Percentiles rank a stretch among this genome's conserved stretches.
phyloP scores from a whole-genome alignment of 805 yeast species.

The Candida palmyrensis region DNA sequence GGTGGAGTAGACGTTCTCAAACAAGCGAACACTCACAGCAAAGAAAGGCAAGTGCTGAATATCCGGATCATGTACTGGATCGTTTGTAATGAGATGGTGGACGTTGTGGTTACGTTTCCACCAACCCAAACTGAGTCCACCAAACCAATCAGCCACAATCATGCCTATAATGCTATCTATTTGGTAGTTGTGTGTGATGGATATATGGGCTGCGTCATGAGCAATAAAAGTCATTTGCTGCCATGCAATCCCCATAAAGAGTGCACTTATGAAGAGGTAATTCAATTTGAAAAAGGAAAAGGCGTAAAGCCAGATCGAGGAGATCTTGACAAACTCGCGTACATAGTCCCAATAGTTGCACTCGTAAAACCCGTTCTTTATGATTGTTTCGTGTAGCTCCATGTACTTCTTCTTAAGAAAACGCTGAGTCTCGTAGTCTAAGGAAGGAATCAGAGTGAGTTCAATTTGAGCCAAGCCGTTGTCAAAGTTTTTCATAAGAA shows the following conservation, averaged over 20 bases:
- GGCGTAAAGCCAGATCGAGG: slow-evolving; percentile 46
- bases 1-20: slow-evolving; percentile 70
- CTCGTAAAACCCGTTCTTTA: slow-evolving; percentile 56
- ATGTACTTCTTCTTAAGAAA: slow-evolving; percentile 53
- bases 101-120: slow-evolving; percentile 93
- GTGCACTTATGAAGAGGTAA: slow-evolving; percentile 53
- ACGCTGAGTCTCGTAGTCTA: slow-evolving; percentile 66
- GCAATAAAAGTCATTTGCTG: slow-evolving; percentile 85
- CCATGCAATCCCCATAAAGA: slow-evolving; percentile 73
- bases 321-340: slow-evolving; percentile 62
- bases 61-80: slow-evolving; percentile 92
- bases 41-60: slow-evolving; percentile 90
- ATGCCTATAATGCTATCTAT: slow-evolving; percentile 72
- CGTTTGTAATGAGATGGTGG: slow-evolving; percentile 89
- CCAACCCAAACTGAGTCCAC: slow-evolving; percentile 92
- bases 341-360: slow-evolving; percentile 72
- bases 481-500: slow-evolving; percentile 53
- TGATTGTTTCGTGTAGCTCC: slow-evolving; percentile 51
- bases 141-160: slow-evolving; percentile 68
- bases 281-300: slow-evolving; percentile 42
- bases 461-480: slow-evolving; percentile 52
- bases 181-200: slow-evolving; percentile 77
- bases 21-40: slow-evolving; percentile 71
- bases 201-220: slow-evolving; percentile 86
- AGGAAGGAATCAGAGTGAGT: slow-evolving; percentile 50